Base-by-base conservation (phyloP, 2,329 filamentous ascomycete genomes). In the Nigrospora oryzae region DNA sequence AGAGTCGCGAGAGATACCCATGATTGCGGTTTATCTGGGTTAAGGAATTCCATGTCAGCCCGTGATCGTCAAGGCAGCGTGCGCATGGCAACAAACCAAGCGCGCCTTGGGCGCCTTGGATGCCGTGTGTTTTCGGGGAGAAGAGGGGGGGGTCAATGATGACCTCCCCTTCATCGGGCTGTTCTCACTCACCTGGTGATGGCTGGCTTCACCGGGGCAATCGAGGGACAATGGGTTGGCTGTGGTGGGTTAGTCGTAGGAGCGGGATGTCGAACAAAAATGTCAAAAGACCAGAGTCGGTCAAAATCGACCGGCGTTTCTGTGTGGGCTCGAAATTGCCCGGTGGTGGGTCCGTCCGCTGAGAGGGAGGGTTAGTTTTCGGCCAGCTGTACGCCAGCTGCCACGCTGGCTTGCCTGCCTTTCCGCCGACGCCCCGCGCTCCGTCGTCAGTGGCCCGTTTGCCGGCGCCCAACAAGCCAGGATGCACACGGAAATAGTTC, bases 1-100 rank as follows among this genome's bases (percentile, higher is more conserved):
- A 73, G 89, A 95, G 79, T 97, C 91, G 80, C 93, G 88, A 77
- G 91, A 96, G 80, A 98, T 97, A 98, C 93, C 87, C 86, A 91
- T 91, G 78, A 84, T 87, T 86, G 83, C 83, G 75, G 76, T 78
- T 77, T 78, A 78, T 84, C 38, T 36, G 36, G 28, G 34, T 15
- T n/a, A 14, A 16, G 11, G 28, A 36, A 28, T 5, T 28, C 7
- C 23, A 28, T 28, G 23, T 28, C 23, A 28, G 23, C 23, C 23
- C 23, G 7, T 10, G 5, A 10, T 28, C 23, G 23, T 28, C 5
- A 28, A 28, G 2, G 23, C 5, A 28, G 23, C 4, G 23, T 7
- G 23, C 23, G 23, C 23, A 10, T 10, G 10, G 2, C 5, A 6
- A 10, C 2, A 6, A 28, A 10, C 23, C 23, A 28, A 28, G 23